Evolutionary conservation across 2,329 filamentous ascomycete genomes (phyloP).

Genomic region (Aspergillus flavus): DNA sequence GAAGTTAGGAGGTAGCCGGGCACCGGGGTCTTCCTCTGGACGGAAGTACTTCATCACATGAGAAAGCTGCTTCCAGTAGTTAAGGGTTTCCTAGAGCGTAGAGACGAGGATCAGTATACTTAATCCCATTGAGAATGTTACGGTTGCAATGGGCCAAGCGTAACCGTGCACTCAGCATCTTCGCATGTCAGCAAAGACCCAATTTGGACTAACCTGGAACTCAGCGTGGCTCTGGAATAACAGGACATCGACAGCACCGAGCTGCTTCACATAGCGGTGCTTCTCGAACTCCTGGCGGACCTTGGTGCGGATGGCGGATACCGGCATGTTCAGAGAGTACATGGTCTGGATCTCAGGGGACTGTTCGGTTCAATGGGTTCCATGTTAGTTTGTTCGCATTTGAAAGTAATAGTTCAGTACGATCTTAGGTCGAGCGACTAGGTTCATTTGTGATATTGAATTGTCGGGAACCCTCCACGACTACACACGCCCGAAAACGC

Average conservation of each 20-base stretch:
- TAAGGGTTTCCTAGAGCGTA: constrained; percentile 80
- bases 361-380: constrained; percentile 52
- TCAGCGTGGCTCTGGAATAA: constrained; percentile 89
- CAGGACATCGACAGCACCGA: constrained; percentile 84
- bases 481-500: not conserved
- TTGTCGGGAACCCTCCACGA: not conserved
- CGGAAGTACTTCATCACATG: constrained; percentile 98
- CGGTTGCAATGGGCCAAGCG: not conserved
- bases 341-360: constrained; percentile 95
- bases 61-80: constrained; percentile 97
- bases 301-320: constrained; percentile 86
- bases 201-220: constrained; percentile 70
- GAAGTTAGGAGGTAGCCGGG: constrained; percentile 82
- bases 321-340: constrained; percentile 90
- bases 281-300: constrained; percentile 96
- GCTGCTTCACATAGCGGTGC: constrained; percentile 88
- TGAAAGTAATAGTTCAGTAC: not conserved
- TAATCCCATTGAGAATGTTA: not conserved
- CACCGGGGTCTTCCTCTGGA: constrained; percentile 76
- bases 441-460: not conserved
- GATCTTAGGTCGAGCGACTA: not conserved
- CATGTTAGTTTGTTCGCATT: not conserved
- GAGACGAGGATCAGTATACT: not conserved
- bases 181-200: not conserved
- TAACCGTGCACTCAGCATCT: not conserved